Percentiles rank a stretch among this genome's conserved stretches.
phyloP scores from a whole-genome alignment of 768 basidiomycete genomes.

The Leccinum longicurvipes region DNA sequence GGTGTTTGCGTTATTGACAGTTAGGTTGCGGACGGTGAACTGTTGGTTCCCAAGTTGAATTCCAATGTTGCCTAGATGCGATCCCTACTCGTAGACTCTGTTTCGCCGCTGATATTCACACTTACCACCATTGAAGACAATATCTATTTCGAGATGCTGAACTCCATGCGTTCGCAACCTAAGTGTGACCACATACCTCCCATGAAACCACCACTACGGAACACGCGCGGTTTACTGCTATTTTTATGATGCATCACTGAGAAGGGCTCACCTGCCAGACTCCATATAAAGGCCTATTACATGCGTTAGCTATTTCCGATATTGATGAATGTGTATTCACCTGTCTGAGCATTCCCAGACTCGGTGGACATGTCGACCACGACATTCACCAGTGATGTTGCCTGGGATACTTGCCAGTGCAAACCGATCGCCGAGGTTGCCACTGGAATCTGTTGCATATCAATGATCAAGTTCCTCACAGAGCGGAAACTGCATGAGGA shows the following conservation, averaged over 20 bases:
- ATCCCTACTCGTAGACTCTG: background rate
- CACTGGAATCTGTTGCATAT: constrained; percentile 55
- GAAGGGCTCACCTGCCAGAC: constrained; percentile 49
- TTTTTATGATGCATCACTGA: background rate
- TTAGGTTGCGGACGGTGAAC: constrained; percentile 66
- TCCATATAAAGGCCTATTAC: constrained; percentile 63
- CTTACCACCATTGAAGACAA: constrained; percentile 43
- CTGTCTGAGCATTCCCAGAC: constrained; percentile 61
- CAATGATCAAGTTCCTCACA: constrained; percentile 72
- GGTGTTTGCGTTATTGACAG: constrained; percentile 43
- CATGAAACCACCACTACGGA: constrained; percentile 42
- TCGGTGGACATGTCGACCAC: constrained; percentile 69
- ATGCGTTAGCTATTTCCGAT: background rate
- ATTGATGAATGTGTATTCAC: constrained; percentile 33
- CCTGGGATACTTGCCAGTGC: constrained; percentile 82
- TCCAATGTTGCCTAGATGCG: constrained; percentile 43
- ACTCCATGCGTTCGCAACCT: background rate
- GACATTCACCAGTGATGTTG: constrained; percentile 71
- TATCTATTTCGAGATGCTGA: constrained; percentile 20
- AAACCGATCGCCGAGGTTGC: constrained; percentile 58
- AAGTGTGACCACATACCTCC: constrained; percentile 42
- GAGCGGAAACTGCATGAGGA: constrained; percentile 53
- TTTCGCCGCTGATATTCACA: background rate
- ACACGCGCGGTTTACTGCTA: background rate
- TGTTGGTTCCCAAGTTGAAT: constrained; percentile 80